Percentiles rank a stretch among this genome's conserved stretches.
phyloP scores from a whole-genome alignment of 352 stramenopile species.

The Peronospora destructor region DNA sequence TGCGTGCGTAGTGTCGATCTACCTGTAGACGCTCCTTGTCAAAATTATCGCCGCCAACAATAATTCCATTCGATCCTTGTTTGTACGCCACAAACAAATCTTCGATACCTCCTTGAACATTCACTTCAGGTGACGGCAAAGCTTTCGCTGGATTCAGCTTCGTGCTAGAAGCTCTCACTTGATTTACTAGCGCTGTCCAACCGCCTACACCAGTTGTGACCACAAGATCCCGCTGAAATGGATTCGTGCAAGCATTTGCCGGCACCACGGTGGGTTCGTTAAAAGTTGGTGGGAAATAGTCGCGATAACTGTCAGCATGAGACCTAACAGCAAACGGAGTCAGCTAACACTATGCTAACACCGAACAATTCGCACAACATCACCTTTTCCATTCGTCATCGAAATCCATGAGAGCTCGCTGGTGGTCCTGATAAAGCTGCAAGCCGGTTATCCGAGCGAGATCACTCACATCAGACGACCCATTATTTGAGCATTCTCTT shows the following conservation, averaged over 20 bases:
- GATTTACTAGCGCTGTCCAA: slow-evolving; percentile 21
- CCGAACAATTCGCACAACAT: not conserved
- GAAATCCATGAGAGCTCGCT: slow-evolving; percentile 44
- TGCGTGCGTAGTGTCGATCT: not conserved
- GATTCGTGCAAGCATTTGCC: slow-evolving; percentile 17
- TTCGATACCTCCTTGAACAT: slow-evolving; percentile 4
- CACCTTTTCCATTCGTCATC: slow-evolving; percentile 48
- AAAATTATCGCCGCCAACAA: slow-evolving; percentile 18
- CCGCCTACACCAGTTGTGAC: slow-evolving; percentile 2
- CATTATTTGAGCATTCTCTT: slow-evolving; percentile 1
- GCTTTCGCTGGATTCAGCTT: slow-evolving; percentile 7
- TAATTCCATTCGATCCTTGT: slow-evolving; percentile 30
- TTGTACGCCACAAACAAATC: slow-evolving; percentile 22
- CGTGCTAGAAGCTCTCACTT: slow-evolving; percentile 24
- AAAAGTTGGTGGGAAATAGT: slow-evolving; percentile 4
- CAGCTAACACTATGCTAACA: not conserved
- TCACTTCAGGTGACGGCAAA: slow-evolving; percentile 1
- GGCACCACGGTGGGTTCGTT: slow-evolving; percentile 3
- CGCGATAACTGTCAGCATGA: slow-evolving; percentile 17
- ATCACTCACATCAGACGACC: slow-evolving; percentile 17
- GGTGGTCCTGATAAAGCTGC: slow-evolving; percentile 45
- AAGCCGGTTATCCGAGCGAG: slow-evolving; percentile 33
- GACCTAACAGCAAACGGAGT: slow-evolving; percentile 18
- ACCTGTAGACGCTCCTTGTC: slow-evolving; percentile 25
- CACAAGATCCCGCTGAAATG: slow-evolving; percentile 18